These are phyloP conservation scores for Fusarium lyarnte DNA, from an alignment of 2,329 filamentous ascomycete species.

Conservation along the genomic window DNA sequence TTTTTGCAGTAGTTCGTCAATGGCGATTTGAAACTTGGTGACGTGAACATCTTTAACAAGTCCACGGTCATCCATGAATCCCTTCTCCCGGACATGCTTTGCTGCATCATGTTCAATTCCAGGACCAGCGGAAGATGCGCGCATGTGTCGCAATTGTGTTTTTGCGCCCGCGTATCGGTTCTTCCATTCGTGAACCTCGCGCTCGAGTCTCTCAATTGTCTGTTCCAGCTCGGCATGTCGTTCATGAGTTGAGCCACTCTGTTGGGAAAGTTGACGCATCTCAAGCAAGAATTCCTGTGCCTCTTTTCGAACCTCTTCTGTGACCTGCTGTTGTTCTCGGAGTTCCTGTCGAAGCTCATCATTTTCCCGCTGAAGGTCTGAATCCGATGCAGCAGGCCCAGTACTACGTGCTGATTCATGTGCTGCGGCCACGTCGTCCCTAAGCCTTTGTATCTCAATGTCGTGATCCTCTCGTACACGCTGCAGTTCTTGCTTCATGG, in stretches of 20 bases:
- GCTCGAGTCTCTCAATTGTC: constrained; percentile 79
- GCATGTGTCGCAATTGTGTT: constrained; percentile 83
- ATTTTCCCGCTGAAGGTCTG: constrained; percentile 74
- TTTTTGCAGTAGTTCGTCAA: constrained; percentile 86
- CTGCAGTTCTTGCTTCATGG: constrained; percentile 81
- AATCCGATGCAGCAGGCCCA: constrained; percentile 51
- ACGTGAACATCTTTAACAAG: constrained; percentile 91
- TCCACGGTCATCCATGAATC: constrained; percentile 76
- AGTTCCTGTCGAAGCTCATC: constrained; percentile 72
- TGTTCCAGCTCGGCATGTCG: constrained; percentile 81
- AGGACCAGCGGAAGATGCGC: constrained; percentile 81
- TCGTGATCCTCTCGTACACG: constrained; percentile 75
- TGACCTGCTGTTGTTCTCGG: constrained; percentile 80
- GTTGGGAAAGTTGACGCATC: constrained; percentile 86
- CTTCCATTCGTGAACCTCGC: constrained; percentile 90
- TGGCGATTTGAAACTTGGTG: constrained; percentile 92
- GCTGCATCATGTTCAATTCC: constrained; percentile 75
- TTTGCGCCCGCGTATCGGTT: constrained; percentile 88
- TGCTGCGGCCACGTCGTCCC: constrained; percentile 68
- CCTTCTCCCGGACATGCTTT: constrained; percentile 71
- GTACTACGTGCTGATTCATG: constrained; percentile 46
- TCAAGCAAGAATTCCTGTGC: constrained; percentile 85
- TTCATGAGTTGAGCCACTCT: constrained; percentile 81
- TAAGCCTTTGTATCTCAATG: constrained; percentile 68
- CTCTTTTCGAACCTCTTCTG: constrained; percentile 86